Evolutionary conservation across 2,329 filamentous ascomycete genomes (phyloP).

Genomic region (Neurospora sp.): DNA sequence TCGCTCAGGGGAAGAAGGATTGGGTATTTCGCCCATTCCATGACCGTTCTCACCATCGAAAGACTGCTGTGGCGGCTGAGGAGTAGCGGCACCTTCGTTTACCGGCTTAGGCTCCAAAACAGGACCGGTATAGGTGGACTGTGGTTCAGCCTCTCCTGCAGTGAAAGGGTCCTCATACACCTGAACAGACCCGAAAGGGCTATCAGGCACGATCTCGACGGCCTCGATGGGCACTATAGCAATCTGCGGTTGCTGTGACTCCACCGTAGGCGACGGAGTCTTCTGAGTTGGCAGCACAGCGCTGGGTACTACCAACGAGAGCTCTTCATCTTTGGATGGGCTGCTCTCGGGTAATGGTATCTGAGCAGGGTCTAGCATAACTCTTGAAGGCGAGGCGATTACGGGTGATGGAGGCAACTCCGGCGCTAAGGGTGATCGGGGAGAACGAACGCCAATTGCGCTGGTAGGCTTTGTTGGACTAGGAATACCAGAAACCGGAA

Average conservation of each 20-base stretch:
- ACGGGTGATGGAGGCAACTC: background rate
- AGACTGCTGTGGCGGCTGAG: slow-evolving; percentile 15
- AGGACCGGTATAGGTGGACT: slow-evolving; percentile 34
- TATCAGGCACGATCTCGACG: slow-evolving; percentile 8
- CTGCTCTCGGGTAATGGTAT: slow-evolving; percentile 23
- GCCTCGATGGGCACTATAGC: slow-evolving; percentile 7
- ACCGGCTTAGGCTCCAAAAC: slow-evolving; percentile 51
- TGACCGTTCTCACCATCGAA: slow-evolving; percentile 6
- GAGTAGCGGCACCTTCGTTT: slow-evolving; percentile 41
- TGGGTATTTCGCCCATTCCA: slow-evolving; percentile 8
- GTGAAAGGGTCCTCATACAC: slow-evolving; percentile 56
- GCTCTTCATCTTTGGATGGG: slow-evolving; percentile 40
- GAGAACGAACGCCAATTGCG: slow-evolving; percentile 28
- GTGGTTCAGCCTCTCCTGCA: slow-evolving; percentile 35
- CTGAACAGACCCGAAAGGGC: slow-evolving; percentile 31
- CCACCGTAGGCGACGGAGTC: slow-evolving; percentile 3
- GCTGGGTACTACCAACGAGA: slow-evolving; percentile 42
- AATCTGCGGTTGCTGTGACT: slow-evolving; percentile 2
- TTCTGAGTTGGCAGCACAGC: slow-evolving; percentile 22
- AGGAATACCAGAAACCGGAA: slow-evolving; percentile 12
- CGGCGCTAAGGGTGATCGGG: slow-evolving; percentile 18
- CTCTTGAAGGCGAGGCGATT: slow-evolving; percentile 23
- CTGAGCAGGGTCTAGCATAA: slow-evolving; percentile 9
- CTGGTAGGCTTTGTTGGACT: slow-evolving; percentile 28
- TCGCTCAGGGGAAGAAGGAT: slow-evolving; percentile 37